A percentile compares a stretch with the other conserved stretches of the same genome.
Evolutionary conservation across 106 monocot genomes (phyloP).

Genomic region (Phalaenopsis aphrodite): DNA sequence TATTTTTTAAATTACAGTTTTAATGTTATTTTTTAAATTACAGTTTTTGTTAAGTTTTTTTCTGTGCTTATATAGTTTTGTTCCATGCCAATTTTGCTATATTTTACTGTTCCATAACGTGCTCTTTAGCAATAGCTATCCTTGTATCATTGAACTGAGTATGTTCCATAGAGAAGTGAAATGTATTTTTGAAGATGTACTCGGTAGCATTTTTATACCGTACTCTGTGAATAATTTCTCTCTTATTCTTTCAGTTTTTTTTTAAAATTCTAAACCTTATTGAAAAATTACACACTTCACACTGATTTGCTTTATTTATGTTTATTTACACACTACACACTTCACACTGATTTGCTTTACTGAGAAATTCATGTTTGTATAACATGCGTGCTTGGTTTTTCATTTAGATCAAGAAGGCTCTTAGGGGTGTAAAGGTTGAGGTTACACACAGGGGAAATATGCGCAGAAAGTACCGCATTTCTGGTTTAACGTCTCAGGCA

Average conservation of each 20-base stretch:
- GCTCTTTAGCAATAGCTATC: neutral
- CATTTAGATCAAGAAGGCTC: conserved; percentile 59
- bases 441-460: conserved; percentile 68
- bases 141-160: too few relatives aligned
- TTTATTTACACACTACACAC: neutral
- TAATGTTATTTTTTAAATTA: neutral
- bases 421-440: conserved; percentile 68
- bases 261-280: neutral
- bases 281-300: neutral
- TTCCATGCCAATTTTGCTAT: neutral
- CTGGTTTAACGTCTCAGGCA: conserved; percentile 56
- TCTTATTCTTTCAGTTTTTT: neutral
- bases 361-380: neutral
- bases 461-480: conserved; percentile 58
- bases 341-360: neutral
- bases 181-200: too few relatives aligned
- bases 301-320: neutral
- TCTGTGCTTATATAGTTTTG: neutral
- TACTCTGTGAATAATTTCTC: neutral
- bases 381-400: neutral
- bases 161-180: too few relatives aligned
- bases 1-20: too few relatives aligned
- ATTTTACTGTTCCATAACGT: neutral
- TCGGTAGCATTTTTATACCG: too few relatives aligned
- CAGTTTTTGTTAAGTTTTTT: neutral